Base-by-base conservation (phyloP, 805 yeast species). In the Zygotorulaspora danielsina region DNA sequence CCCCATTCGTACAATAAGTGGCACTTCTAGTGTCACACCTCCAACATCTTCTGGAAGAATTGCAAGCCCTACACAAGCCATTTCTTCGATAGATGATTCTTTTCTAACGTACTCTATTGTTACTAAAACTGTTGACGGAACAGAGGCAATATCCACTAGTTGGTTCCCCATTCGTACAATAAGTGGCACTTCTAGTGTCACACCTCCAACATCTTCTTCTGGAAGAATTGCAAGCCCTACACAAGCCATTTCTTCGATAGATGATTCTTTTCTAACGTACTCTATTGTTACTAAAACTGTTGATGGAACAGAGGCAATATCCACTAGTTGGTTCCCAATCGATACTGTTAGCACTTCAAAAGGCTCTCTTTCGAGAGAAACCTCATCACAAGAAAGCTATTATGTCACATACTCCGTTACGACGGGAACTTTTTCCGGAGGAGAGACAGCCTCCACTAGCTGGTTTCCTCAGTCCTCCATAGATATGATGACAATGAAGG, bases 321-420 rank as follows among this genome's bases (percentile, higher is more conserved):
- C 46, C 48, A 53, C 60, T 25, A 58, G 59, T 25, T 50, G 49
- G 49, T 50, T 55, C 37, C 57, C 63, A 4, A 42, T 50, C 19
- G 32, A 51, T 7, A 42, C 38, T 8, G 25, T 21, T 12, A 30
- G 36, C 25, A 13, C 21, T 10, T n/a, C n/a, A n/a, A n/a, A n/a
- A n/a, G n/a, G n/a, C n/a, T n/a, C n/a, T n/a, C n/a, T n/a, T n/a
- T n/a, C n/a, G n/a, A n/a, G n/a, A n/a, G n/a, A 6, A 19, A 8
- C 26, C 24, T 8, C 35, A 3, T n/a, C n/a, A n/a, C n/a, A n/a
- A n/a, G 25, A 15, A 11, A 22, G 6, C 25, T 17, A 5, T 10
- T 16, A 20, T 19, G 30, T n/a, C 12, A 34, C 37, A 15, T 32
- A 20, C 20, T 19, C 27, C 17, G n/a, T 12, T n/a, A 17, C 15